phyloP scores from a whole-genome alignment of 805 yeast genomes.

The Ogataea wickerhamii region DNA sequence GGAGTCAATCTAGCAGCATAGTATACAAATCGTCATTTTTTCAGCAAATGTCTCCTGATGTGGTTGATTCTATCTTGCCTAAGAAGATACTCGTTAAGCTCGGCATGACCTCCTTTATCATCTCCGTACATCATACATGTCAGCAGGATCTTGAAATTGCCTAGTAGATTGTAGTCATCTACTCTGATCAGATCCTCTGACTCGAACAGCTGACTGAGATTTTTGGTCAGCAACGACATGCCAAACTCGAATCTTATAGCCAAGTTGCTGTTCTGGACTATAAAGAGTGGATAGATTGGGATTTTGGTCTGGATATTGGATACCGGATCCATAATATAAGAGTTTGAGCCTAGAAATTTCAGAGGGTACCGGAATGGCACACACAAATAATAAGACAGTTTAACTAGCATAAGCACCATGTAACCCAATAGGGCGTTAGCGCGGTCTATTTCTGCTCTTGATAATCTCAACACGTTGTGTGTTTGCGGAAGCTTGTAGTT shows the following conservation, averaged over 20 bases:
- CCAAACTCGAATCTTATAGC: conserved; percentile 49
- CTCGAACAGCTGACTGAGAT: conserved; percentile 43
- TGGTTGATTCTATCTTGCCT: conserved; percentile 25
- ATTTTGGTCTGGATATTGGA: conserved; percentile 34
- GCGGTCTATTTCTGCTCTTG: conserved; percentile 34
- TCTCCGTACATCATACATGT: conserved; percentile 28
- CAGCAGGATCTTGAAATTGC: conserved; percentile 33
- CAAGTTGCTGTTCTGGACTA: conserved; percentile 37
- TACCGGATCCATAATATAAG: conserved; percentile 47
- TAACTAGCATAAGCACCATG: conserved; percentile 39
- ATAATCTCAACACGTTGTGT: conserved; percentile 18
- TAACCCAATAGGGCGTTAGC: conserved; percentile 49
- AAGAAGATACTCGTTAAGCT: conserved; percentile 13
- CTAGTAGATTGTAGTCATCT: conserved; percentile 31
- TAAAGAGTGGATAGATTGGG: conserved; percentile 47
- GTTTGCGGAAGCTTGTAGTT: conserved; percentile 29
- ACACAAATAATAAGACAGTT: conserved; percentile 39
- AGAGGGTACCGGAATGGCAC: conserved; percentile 49
- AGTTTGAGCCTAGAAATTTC: conserved; percentile 43
- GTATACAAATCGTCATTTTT: conserved; percentile 4
- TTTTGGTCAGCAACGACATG: conserved; percentile 40
- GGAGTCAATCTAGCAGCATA: not conserved
- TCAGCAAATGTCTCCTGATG: conserved; percentile 24
- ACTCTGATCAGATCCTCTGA: conserved; percentile 27
- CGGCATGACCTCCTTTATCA: conserved; percentile 9